Evolutionary conservation across 2,329 filamentous ascomycete species (phyloP).

Genomic region (Diaporthe helianthi): DNA sequence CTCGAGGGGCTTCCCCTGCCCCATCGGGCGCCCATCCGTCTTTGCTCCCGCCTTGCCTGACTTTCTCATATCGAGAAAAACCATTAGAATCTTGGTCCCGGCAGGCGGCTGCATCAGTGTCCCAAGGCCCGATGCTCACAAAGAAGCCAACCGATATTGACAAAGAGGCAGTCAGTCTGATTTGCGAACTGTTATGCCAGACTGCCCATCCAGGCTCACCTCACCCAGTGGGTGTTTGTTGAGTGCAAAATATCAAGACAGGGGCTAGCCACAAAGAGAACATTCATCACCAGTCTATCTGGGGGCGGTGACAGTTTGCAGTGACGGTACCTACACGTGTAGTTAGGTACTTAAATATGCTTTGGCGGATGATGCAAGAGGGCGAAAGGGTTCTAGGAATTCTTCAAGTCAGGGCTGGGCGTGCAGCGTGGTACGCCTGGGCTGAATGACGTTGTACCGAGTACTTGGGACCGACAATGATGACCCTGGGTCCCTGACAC

Average conservation of each 20-base stretch:
- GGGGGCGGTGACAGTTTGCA: background rate
- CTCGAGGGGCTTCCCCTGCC: conserved; percentile 7
- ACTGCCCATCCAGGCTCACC: too few species aligned
- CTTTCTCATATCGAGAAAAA: background rate
- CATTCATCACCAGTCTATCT: background rate
- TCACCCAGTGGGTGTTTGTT: background rate
- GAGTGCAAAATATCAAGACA: background rate
- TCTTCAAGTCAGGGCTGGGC: conserved; percentile 4
- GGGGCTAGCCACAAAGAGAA: background rate
- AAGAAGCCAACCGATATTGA: background rate
- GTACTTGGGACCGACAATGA: background rate
- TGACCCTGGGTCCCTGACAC: background rate
- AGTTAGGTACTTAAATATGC: too few species aligned
- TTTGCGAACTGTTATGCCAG: background rate
- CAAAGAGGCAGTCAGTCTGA: background rate
- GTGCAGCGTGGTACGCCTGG: background rate
- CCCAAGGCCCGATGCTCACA: background rate
- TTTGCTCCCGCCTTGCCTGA: background rate
- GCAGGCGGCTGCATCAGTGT: background rate
- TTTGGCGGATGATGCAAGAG: conserved; percentile 16
- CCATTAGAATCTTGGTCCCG: too few species aligned
- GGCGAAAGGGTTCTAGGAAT: background rate
- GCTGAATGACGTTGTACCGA: conserved; percentile 1
- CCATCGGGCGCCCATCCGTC: background rate
- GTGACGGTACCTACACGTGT: background rate